Evolutionary conservation across 257 asterid species (phyloP).

Genomic region (Nyctanthes arbortristis): DNA sequence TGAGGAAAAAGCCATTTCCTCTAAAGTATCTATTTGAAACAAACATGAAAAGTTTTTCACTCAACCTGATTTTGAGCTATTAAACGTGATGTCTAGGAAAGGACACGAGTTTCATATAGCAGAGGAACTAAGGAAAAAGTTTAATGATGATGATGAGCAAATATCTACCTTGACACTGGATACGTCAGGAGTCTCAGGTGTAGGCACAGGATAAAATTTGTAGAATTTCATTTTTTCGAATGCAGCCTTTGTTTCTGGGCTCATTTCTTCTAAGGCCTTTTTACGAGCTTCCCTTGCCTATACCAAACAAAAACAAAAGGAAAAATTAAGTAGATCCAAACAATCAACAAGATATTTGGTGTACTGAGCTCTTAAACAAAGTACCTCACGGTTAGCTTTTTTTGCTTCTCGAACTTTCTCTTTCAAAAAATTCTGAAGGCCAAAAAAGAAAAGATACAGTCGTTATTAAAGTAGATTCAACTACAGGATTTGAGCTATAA

Average conservation of each 20-base stretch:
- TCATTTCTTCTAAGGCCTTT: slow-evolving; percentile 78
- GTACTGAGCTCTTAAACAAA: slow-evolving; percentile 2
- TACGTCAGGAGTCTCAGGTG: slow-evolving; percentile 70
- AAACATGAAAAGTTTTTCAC: too few relatives aligned
- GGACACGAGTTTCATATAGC: too few relatives aligned
- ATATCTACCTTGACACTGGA: slow-evolving; percentile 53
- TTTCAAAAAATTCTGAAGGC: slow-evolving; percentile 60
- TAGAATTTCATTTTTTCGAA: slow-evolving; percentile 64
- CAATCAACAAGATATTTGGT: slow-evolving; percentile 8
- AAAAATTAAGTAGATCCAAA: slow-evolving; percentile 14
- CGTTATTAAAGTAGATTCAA: neutral
- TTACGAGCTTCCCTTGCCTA: slow-evolving; percentile 88
- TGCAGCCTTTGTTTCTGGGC: slow-evolving; percentile 63
- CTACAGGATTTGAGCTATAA: slow-evolving; percentile 3
- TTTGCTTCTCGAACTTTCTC: slow-evolving; percentile 80
- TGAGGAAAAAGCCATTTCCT: neutral
- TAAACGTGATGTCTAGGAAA: too few relatives aligned
- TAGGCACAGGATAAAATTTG: slow-evolving; percentile 82
- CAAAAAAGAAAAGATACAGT: neutral
- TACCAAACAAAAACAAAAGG: slow-evolving; percentile 21
- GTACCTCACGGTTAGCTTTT: slow-evolving; percentile 70
- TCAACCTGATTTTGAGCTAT: too few relatives aligned
- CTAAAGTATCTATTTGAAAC: too few relatives aligned
- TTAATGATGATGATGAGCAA: neutral
- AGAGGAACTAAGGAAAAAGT: too few relatives aligned